These are phyloP conservation scores for Pleoardoris graminearum DNA, from an alignment of 2,329 filamentous ascomycete genomes.

Conservation along the genomic window DNA sequence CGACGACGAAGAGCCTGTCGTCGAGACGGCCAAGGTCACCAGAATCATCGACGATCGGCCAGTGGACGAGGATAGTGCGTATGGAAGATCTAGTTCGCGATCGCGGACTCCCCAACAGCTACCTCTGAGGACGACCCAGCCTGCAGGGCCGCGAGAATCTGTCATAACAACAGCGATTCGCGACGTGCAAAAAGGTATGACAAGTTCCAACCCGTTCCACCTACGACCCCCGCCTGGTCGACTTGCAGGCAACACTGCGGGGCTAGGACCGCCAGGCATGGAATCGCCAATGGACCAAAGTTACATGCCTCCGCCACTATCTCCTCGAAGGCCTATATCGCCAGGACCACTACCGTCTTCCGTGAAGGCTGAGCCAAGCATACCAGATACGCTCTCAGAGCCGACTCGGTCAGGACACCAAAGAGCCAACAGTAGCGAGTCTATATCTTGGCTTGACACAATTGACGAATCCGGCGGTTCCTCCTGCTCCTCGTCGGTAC, in stretches of 20 bases:
- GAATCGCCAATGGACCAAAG: slow-evolving; percentile 59
- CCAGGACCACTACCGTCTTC: slow-evolving; percentile 32
- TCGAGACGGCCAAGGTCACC: slow-evolving; percentile 59
- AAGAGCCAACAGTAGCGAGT: slow-evolving; percentile 72
- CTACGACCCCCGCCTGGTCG: slow-evolving; percentile 42
- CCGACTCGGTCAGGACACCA: slow-evolving; percentile 27
- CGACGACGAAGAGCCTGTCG: slow-evolving; percentile 47
- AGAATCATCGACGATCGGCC: slow-evolving; percentile 54
- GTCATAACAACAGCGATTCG: slow-evolving; percentile 48
- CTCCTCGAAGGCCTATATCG: slow-evolving; percentile 63
- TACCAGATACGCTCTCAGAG: slow-evolving; percentile 23
- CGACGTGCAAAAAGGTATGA: slow-evolving; percentile 44
- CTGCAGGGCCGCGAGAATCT: slow-evolving; percentile 39
- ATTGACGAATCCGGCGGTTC: slow-evolving; percentile 89
- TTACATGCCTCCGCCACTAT: slow-evolving; percentile 73
- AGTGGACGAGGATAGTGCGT: slow-evolving; percentile 30
- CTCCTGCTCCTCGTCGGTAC: slow-evolving; percentile 71
- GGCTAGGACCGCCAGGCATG: slow-evolving; percentile 22
- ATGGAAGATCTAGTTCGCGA: slow-evolving; percentile 22
- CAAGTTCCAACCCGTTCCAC: slow-evolving; percentile 31
- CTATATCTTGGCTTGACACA: slow-evolving; percentile 90
- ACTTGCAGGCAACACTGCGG: slow-evolving; percentile 20
- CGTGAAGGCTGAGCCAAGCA: slow-evolving; percentile 23
- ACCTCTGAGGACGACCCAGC: slow-evolving; percentile 38
- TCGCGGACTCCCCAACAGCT: slow-evolving; percentile 29